A percentile compares a stretch with the other conserved stretches of the same genome.
These are phyloP conservation scores for Exophiala sideris DNA, from an alignment of 2,329 filamentous ascomycete genomes.

Conservation along the genomic window DNA sequence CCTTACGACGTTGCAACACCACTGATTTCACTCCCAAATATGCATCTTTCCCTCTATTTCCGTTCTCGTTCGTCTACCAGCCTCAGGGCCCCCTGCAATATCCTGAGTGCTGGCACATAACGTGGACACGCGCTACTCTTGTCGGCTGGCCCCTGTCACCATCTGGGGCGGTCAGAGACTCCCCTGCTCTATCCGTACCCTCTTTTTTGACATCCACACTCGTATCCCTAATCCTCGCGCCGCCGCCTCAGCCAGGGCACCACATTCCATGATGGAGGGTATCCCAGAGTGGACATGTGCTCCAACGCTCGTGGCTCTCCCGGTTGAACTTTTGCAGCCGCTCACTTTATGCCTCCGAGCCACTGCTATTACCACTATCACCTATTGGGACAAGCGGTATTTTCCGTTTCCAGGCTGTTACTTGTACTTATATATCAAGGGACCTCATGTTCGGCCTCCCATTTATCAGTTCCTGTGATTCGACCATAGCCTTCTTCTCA, in stretches of 20 bases:
- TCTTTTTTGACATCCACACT: background rate
- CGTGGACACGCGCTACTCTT: too few species aligned
- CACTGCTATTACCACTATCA: constrained; percentile 11
- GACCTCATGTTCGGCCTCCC: constrained; percentile 20
- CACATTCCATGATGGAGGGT: constrained; percentile 6
- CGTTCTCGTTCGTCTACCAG: constrained; percentile 8
- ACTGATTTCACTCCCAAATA: constrained; percentile 10
- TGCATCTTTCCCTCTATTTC: constrained; percentile 19
- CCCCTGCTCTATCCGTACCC: constrained; percentile 6
- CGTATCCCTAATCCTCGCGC: constrained; percentile 7
- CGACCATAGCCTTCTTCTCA: constrained; percentile 10
- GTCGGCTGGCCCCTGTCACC: constrained; percentile 1
- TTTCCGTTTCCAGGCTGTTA: constrained; percentile 12
- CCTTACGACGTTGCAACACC: constrained; percentile 19
- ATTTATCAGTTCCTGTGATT: constrained; percentile 14
- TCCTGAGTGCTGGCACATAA: constrained; percentile 7
- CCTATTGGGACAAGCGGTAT: constrained; percentile 17
- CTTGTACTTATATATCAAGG: constrained; percentile 22
- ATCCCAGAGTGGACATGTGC: constrained; percentile 12
- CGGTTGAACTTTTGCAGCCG: constrained; percentile 24
- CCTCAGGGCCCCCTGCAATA: constrained; percentile 11
- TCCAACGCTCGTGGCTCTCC: constrained; percentile 9
- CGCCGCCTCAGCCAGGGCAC: constrained; percentile 13
- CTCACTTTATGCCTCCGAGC: constrained; percentile 2
- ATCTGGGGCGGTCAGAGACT: constrained; percentile 15